phyloP scores from a whole-genome alignment of 1,284 basidiomycete genomes.

The Ganoderma lucidum region DNA sequence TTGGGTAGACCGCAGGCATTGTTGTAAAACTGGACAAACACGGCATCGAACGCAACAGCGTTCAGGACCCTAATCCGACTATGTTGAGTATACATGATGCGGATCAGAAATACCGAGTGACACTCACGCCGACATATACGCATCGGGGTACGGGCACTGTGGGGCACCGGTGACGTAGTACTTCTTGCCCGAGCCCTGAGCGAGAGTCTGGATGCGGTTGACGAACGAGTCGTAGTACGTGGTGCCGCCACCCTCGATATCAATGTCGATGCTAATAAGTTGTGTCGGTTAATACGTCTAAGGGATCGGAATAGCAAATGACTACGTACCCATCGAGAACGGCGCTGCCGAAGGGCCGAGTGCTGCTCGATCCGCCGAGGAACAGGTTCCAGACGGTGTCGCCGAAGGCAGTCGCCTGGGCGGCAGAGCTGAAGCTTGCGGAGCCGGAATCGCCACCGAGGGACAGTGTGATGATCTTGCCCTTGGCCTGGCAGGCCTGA shows the following conservation, averaged over 20 bases:
- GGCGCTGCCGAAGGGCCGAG: constrained; percentile 68
- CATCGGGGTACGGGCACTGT: constrained; percentile 73
- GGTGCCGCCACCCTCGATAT: constrained; percentile 68
- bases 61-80: constrained; percentile 50
- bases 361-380: constrained; percentile 62
- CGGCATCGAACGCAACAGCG: constrained; percentile 63
- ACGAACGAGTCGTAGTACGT: constrained; percentile 62
- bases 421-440: constrained; percentile 58
- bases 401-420: constrained; percentile 60
- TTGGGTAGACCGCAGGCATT: constrained; percentile 63
- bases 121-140: constrained; percentile 52
- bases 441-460: constrained; percentile 69
- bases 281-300: not conserved
- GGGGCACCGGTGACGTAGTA: constrained; percentile 72
- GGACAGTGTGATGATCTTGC: constrained; percentile 71
- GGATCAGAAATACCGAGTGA: not conserved
- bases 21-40: constrained; percentile 75
- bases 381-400: constrained; percentile 72
- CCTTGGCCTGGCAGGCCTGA: constrained; percentile 64
- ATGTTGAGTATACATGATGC: not conserved
- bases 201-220: constrained; percentile 55
- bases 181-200: constrained; percentile 58
- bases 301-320: not conserved
- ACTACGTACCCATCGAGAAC: constrained; percentile 67
- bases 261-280: constrained; percentile 60